Base-by-base conservation (phyloP, 345 rosid species). In the Eucalyptus decipiens region DNA sequence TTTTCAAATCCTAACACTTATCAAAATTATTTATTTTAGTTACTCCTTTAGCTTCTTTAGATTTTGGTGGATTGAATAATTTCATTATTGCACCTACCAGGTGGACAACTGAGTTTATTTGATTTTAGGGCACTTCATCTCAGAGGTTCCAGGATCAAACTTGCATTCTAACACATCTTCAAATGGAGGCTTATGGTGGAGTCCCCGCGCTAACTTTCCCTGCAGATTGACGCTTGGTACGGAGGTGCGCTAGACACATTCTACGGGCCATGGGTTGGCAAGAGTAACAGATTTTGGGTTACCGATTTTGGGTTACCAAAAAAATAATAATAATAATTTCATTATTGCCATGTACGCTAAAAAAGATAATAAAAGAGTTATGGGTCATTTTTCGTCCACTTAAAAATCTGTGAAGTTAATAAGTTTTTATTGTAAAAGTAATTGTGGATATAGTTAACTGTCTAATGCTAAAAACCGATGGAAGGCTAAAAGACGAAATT, bases 341-440 rank as follows among this genome's bases (percentile, higher is more conserved):
- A 12, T 12, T 30, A 7, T 16, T 30, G 18, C 3, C 19, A 62
- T 0, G 18, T 30, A 62, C 1, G 19, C 72, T 14, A 30, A 6
- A 62, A 30, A 30, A 62, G 37, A 62, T 30, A 62, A 62, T 30
- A 62, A 62, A 14, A 62, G n/a, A 62, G 9, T 62, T 30, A 13
- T 7, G 2, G 16, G 18, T 7, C 72, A 62, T 62, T 62, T 62
- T 62, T 14, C 0, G 0, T 14, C 72, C 10, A 14, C 72, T 62
- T 62, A 62, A 30, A 62, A 28, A 60, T 60, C 7, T 60, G 28
- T 2, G 1, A 30, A 11, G 8, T 28, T 12, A 30, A 30, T 60
- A 30, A 60, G 32, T 28, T 60, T 11, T 62, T 62, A 62, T 62
- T 13, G n/a, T 30, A 30, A 56, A 26, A 56, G 30, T 24, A 56